Evolutionary conservation across 352 stramenopile genomes (phyloP).

Genomic region (Globisporangium megalacanthum): DNA sequence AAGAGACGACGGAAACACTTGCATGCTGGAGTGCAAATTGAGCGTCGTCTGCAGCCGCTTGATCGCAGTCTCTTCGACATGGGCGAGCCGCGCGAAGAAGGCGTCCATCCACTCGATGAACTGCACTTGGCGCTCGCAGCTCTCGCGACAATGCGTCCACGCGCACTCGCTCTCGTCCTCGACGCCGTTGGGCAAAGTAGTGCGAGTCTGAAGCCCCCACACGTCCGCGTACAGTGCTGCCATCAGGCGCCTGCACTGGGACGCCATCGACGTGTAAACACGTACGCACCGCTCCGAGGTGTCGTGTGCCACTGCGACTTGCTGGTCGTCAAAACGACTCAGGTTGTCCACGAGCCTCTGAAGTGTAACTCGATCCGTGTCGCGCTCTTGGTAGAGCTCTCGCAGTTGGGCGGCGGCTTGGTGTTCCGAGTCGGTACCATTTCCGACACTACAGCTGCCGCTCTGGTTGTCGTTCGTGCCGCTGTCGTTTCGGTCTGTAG

Average conservation of each 20-base stretch:
- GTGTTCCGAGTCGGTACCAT: no score
- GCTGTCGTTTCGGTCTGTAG: not conserved
- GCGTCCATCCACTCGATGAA: conserved; percentile 40
- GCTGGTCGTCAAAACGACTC: conserved; percentile 27
- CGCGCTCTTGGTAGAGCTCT: conserved; percentile 15
- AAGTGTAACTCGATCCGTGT: conserved; percentile 22
- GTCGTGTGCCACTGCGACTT: conserved; percentile 16
- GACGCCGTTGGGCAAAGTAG: no score
- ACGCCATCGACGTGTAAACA: conserved; percentile 20
- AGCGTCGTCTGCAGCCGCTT: conserved; percentile 28
- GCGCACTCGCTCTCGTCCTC: conserved; percentile 1
- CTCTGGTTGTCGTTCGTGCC: not conserved
- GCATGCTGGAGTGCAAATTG: conserved; percentile 19
- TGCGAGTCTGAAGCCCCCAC: not conserved
- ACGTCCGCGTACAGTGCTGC: conserved; percentile 4
- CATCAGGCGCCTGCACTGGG: conserved; percentile 9
- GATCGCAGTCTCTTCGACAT: conserved; percentile 27
- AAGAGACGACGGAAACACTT: conserved; percentile 14
- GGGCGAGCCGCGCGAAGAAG: conserved; percentile 30
- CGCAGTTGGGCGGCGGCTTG: conserved; percentile 2
- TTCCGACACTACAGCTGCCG: not conserved
- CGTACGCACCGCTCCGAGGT: conserved; percentile 18
- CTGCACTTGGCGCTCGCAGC: conserved; percentile 16
- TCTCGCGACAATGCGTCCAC: conserved; percentile 7
- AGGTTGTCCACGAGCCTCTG: conserved; percentile 34